A percentile compares a stretch with the other conserved stretches of the same genome.
These are phyloP conservation scores for Fusarium sp. DNA, from an alignment of 2,329 filamentous ascomycete genomes.

Conservation along the genomic window DNA sequence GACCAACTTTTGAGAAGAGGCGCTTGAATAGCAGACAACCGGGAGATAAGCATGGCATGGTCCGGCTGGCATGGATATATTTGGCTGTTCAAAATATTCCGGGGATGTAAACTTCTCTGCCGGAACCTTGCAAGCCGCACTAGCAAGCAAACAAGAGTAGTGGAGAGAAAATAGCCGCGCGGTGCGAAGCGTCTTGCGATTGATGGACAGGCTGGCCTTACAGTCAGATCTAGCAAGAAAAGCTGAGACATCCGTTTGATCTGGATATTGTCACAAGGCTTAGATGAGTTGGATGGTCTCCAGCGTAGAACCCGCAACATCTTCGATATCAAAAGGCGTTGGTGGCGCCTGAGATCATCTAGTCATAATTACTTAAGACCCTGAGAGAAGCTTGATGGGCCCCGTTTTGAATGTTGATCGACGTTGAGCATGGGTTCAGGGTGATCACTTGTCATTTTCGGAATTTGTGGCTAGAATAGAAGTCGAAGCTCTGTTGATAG, in stretches of 20 bases:
- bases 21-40: too few relatives aligned
- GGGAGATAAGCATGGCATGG: background rate
- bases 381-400: constrained; percentile 19
- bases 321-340: constrained; percentile 5
- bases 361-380: background rate
- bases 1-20: background rate
- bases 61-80: background rate
- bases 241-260: constrained; percentile 24
- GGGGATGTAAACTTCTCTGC: constrained; percentile 28
- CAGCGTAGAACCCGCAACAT: constrained; percentile 1
- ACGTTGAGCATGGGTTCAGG: constrained; percentile 16
- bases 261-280: constrained; percentile 23
- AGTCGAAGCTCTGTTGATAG: constrained; percentile 20
- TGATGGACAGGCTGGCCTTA: constrained; percentile 11
- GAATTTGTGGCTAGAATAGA: constrained; percentile 30
- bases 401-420: constrained; percentile 39
- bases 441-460: constrained; percentile 14
- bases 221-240: constrained; percentile 11
- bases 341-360: constrained; percentile 4
- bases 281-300: constrained; percentile 8
- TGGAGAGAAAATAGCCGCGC: constrained; percentile 26
- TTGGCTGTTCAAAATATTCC: background rate
- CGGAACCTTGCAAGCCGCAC: constrained; percentile 14
- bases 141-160: background rate
- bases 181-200: constrained; percentile 35